Evolutionary conservation across 371 early-diverging fungal genomes (phyloP), one percentile per base, ranked within the genome.

Genomic region (Dentiscutata heterogama): DNA sequence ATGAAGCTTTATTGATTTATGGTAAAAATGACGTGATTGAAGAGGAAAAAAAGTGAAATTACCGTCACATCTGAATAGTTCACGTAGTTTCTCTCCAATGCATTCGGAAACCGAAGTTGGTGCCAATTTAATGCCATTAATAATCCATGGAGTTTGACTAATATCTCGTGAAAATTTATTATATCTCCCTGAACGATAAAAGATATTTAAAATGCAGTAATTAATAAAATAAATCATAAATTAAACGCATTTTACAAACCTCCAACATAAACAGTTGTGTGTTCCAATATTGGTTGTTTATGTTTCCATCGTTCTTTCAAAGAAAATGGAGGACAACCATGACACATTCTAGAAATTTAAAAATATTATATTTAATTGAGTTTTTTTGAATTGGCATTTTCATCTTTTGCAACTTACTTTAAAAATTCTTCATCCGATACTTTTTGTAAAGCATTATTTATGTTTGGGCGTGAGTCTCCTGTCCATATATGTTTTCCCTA

Each of bases 91-190:
- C 39, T 89, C 90, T 4, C 91, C 93, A 50, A 95, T 90, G 63
- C 93, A 89, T 71, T 97, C 98, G 2, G 96, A 94, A 0, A 98
- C 97, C 2, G 94, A 94, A 54, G 91, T 86, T 70, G 94, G 94
- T 13, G 95, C 89, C 68, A 97, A 82, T 14, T 93, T 88, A 39
- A 90, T 87, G 27, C 94, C 95, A 7, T 90, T 90, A 18, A 97
- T 89, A 8, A 88, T 81, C 94, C 97, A 97, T 0, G 97, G 97
- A 14, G 98, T 95, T 86, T 98, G 96, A 83, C 95, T 95, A 83
- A 96, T 92, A 81, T 92, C 91, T 42, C 99, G 89, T 18, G 92
- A 88, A 63, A 92, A 90, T 87, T 99, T 99, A 64, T 94, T 87
- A 84, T 99, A 99, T 56, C 98, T 91, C 0, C 95, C 95, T 82